phyloP scores from a whole-genome alignment of 768 basidiomycete genomes.

The Boletales sp. region DNA sequence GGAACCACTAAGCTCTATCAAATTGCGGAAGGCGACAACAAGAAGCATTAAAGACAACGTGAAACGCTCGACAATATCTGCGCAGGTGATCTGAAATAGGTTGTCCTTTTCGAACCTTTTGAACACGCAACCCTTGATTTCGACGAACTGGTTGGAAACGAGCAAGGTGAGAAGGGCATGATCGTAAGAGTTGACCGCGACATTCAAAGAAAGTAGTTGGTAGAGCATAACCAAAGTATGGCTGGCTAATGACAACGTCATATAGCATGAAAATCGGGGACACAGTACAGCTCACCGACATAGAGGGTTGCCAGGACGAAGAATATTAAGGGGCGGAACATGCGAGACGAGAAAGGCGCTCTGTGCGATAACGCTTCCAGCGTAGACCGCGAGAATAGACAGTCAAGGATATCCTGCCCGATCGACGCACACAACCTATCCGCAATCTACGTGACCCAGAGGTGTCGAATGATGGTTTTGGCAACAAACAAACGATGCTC shows the following conservation, averaged over 20 bases:
- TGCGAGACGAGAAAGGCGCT: constrained; percentile 56
- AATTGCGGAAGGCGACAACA: constrained; percentile 89
- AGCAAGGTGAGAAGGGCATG: constrained; percentile 91
- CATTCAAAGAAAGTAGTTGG: constrained; percentile 90
- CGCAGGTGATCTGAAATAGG: constrained; percentile 97
- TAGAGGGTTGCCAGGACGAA: constrained; percentile 81
- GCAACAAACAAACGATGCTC: constrained; percentile 23
- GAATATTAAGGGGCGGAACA: constrained; percentile 77
- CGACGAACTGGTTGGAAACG: constrained; percentile 97
- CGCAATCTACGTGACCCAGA: constrained; percentile 63
- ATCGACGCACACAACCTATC: constrained; percentile 94
- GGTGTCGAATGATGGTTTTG: background rate
- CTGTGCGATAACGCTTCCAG: constrained; percentile 68
- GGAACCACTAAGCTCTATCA: constrained; percentile 90
- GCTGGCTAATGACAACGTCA: constrained; percentile 48
- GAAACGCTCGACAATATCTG: constrained; percentile 98
- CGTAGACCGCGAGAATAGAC: constrained; percentile 91
- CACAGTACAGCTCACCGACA: constrained; percentile 52
- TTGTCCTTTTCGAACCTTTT: constrained; percentile 99
- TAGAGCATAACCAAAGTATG: constrained; percentile 96
- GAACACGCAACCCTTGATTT: constrained; percentile 99
- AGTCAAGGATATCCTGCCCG: constrained; percentile 96
- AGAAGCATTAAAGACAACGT: constrained; percentile 87
- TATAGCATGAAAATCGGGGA: background rate
- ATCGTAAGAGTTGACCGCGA: constrained; percentile 97